Evolutionary conservation across 495 filamentous ascomycete species (phyloP).

Genomic region (Beverwykella pulmonaria): DNA sequence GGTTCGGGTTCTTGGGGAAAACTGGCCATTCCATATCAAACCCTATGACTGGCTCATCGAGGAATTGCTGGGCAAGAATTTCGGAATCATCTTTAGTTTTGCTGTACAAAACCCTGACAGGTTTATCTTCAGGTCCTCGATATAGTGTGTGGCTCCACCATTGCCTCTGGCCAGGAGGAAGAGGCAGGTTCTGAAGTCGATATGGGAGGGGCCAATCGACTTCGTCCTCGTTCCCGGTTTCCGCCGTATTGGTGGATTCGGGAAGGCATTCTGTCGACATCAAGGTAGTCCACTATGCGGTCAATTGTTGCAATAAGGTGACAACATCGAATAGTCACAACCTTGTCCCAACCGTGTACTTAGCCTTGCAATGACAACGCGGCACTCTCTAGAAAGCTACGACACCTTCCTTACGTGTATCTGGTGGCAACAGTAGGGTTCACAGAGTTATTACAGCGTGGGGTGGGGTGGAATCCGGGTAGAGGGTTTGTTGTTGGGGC

Average conservation of each 20-base stretch:
- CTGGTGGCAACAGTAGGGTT: not conserved
- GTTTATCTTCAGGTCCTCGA: conserved; percentile 51
- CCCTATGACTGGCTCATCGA: conserved; percentile 33
- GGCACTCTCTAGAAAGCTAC: not conserved
- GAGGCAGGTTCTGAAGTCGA: not conserved
- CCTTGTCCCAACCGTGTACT: too few species aligned
- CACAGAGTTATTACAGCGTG: not conserved
- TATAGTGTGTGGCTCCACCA: conserved; percentile 71
- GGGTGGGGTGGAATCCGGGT: not conserved
- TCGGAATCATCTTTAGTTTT: conserved; percentile 66
- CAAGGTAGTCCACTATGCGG: not conserved
- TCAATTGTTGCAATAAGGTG: not conserved
- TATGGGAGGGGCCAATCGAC: conserved; percentile 17
- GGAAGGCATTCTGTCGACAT: not conserved
- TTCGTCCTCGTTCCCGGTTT: not conserved
- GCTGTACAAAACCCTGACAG: conserved; percentile 76
- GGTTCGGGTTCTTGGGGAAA: conserved; percentile 49
- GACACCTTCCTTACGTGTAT: not conserved
- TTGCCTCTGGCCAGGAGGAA: not conserved
- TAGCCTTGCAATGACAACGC: not conserved
- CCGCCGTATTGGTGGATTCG: not conserved
- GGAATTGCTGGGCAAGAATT: conserved; percentile 42
- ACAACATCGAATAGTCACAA: not conserved
- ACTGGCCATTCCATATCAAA: conserved; percentile 80
- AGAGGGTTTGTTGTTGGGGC: not conserved